phyloP scores from a whole-genome alignment of 345 rosid genomes.

The Anastatica hierochuntica region DNA sequence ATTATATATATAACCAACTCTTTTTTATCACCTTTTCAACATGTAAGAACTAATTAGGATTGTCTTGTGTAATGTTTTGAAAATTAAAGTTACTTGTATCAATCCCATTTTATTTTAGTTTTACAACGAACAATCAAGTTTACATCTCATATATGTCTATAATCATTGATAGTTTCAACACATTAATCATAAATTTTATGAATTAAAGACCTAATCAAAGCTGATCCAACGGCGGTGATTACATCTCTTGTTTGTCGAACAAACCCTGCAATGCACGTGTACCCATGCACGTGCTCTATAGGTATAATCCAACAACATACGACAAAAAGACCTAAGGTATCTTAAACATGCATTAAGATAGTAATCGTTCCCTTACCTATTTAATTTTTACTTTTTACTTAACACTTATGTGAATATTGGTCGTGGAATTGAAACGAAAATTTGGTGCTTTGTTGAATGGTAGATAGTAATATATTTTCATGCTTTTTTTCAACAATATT shows the following conservation, averaged over 20 bases:
- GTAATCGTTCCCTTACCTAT: constrained; percentile 35
- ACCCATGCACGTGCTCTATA: constrained; percentile 51
- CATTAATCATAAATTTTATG: too few species aligned
- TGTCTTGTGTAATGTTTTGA: too few species aligned
- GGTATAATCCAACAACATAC: constrained; percentile 50
- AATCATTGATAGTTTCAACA: too few species aligned
- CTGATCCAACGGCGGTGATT: constrained; percentile 19
- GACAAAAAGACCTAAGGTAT: constrained; percentile 29
- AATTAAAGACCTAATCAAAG: not conserved
- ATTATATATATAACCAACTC: too few species aligned
- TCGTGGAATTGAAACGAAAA: not conserved
- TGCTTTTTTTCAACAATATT: not conserved
- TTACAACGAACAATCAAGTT: too few species aligned
- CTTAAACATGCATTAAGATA: constrained; percentile 32
- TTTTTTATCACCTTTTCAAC: too few species aligned
- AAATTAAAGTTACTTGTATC: too few species aligned
- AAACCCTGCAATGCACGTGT: constrained; percentile 41
- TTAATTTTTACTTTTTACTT: not conserved
- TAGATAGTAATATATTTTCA: constrained; percentile 26
- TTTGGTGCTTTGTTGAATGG: constrained; percentile 37
- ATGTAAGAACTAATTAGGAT: too few species aligned
- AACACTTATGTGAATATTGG: not conserved
- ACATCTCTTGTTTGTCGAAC: constrained; percentile 22
- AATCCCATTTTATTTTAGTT: too few species aligned
- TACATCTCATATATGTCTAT: too few species aligned